Percentiles rank a stretch among this genome's conserved stretches.
These are phyloP conservation scores for Calonectria montana DNA, from an alignment of 2,329 filamentous ascomycete genomes.

Conservation along the genomic window DNA sequence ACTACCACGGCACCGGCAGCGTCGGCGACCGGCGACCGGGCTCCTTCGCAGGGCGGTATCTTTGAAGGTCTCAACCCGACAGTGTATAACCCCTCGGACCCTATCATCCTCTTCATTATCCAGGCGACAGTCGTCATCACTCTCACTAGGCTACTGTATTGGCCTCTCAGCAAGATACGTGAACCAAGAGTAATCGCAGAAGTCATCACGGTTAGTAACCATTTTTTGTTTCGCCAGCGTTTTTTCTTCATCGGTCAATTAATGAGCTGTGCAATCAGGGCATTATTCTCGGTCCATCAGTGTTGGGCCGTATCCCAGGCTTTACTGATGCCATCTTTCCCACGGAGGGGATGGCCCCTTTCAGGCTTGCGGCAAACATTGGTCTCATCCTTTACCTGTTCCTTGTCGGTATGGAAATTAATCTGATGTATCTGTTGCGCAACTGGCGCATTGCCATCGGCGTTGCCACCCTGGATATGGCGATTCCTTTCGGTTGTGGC, in stretches of 20 bases:
- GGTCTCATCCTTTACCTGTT: constrained; percentile 88
- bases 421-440: constrained; percentile 74
- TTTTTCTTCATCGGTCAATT: neutral
- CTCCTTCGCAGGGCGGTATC: constrained; percentile 25
- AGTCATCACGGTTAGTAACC: constrained; percentile 68
- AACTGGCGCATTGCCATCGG: constrained; percentile 86
- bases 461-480: constrained; percentile 82
- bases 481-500: constrained; percentile 83
- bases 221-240: neutral
- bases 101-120: constrained; percentile 29
- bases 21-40: constrained; percentile 7
- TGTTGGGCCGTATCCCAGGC: constrained; percentile 84
- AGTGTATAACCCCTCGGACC: constrained; percentile 26
- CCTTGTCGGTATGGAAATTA: constrained; percentile 87
- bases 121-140: constrained; percentile 29
- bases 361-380: constrained; percentile 83
- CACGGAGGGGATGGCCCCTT: constrained; percentile 74
- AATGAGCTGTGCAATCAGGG: constrained; percentile 51
- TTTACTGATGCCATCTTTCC: constrained; percentile 84
- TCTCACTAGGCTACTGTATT: constrained; percentile 64
- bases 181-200: constrained; percentile 86
- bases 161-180: constrained; percentile 77
- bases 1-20: constrained; percentile 10
- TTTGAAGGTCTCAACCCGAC: constrained; percentile 30
- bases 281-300: constrained; percentile 84